Evolutionary conservation across 768 basidiomycete genomes (phyloP).

Genomic region (Boletus eberwhitei): DNA sequence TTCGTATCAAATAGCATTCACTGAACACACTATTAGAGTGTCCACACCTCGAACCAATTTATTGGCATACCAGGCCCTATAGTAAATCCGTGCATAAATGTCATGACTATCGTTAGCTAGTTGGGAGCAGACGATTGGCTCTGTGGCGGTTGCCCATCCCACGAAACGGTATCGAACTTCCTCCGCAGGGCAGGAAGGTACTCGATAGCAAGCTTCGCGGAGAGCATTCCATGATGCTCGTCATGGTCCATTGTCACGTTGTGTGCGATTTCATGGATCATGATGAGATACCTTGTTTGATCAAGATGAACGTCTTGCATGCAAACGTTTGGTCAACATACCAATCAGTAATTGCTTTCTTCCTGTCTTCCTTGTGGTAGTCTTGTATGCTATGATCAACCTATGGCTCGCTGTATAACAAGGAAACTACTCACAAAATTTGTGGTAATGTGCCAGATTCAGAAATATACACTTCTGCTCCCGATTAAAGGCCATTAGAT

Average conservation of each 20-base stretch:
- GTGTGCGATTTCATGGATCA: conserved; percentile 30
- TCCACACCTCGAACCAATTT: not conserved
- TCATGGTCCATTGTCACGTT: conserved; percentile 22
- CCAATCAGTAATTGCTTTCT: conserved; percentile 3
- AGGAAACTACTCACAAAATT: conserved; percentile 1
- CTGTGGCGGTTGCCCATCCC: not conserved
- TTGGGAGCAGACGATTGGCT: no score
- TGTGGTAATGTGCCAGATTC: conserved; percentile 13
- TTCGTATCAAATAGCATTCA: not conserved
- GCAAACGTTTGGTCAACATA: not conserved
- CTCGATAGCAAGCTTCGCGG: conserved; percentile 7
- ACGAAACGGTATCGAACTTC: not conserved
- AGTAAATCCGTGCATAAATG: not conserved
- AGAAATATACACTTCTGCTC: not conserved
- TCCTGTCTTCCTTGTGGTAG: not conserved
- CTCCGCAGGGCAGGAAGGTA: conserved; percentile 1
- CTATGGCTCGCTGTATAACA: no score
- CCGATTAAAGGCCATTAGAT: conserved; percentile 19
- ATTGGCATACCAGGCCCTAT: not conserved
- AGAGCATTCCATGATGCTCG: conserved; percentile 25
- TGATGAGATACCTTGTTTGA: conserved; percentile 26
- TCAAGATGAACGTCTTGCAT: not conserved
- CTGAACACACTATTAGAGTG: no score
- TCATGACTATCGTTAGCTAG: not conserved
- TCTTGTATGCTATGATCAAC: not conserved